Base-by-base conservation (phyloP, 2,329 filamentous ascomycete species). In the Fusarium coffeatum region DNA sequence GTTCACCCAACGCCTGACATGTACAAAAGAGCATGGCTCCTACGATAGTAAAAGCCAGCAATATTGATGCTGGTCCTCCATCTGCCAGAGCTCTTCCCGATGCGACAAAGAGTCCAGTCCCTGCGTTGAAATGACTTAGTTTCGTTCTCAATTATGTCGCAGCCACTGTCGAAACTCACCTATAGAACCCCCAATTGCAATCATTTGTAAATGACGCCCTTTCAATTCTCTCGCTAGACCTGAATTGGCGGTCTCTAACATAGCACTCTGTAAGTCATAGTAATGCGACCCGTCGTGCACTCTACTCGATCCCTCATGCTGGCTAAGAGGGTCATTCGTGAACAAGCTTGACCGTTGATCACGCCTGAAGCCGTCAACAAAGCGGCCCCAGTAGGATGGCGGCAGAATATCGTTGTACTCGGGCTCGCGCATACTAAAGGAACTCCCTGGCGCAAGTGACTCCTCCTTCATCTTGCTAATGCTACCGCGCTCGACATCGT, bases 101-200 rank as follows among this genome's bases (percentile, higher is more conserved):
- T 23, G 93, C 92, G 41, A 98, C 93, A 78, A 97, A 97, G 4
- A 98, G 84, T 69, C 94, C 94, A 25, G 92, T 94, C 63, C 91
- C 90, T 90, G 72, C 15, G 23, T 49, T 32, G 11, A 32, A 41
- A 45, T 41, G 59, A 56, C 60, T 75, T 57, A 75, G 64, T 45
- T 66, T 30, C 23, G 25, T 56, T 40, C 53, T 55, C 23, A 59
- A 23, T 20, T 49, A 60, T 49, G 37, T 25, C 30, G 27, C 32
- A 49, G n/a, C 42, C 66, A 46, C 41, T 32, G 20, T 27, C 18
- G 34, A 30, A 69, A 72, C 79, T 42, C 82, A 88, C 92, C 92
- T 75, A 97, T 97, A 13, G 92, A 95, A 45, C 94, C 94, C 73
- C 94, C 94, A 72, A 98, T 97, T 16, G 95, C 95, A 84, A 98